Conservation (phyloP, 2,329 filamentous ascomycete species). For the Colletotrichum chrysophilum region DNA sequence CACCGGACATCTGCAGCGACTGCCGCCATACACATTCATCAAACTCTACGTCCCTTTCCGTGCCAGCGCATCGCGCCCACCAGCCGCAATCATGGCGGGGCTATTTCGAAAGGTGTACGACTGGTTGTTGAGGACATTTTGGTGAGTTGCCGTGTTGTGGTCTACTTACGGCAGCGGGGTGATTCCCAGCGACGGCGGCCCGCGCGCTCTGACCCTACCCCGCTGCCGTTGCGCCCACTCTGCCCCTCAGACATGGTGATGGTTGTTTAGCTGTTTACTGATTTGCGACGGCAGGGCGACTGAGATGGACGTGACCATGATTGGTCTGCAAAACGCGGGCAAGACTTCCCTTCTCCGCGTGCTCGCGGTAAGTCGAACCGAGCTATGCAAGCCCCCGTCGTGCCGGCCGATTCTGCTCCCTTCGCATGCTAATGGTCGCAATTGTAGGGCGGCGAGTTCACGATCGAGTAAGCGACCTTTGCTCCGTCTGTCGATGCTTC, state of each 20-base stretch:
- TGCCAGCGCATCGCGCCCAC: conserved; percentile 24
- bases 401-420: conserved; percentile 3
- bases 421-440: conserved; percentile 38
- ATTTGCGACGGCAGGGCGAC: conserved; percentile 74
- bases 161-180: conserved; percentile 1
- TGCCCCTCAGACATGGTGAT: background rate
- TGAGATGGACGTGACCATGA: conserved; percentile 99
- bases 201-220: conserved; percentile 10
- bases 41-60: background rate
- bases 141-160: conserved; percentile 63
- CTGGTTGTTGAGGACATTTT: conserved; percentile 97
- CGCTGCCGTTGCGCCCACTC: conserved; percentile 6
- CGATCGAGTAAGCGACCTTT: conserved; percentile 82
- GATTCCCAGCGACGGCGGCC: conserved; percentile 2
- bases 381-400: conserved; percentile 21
- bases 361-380: conserved; percentile 76
- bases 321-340: conserved; percentile 96
- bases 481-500: background rate
- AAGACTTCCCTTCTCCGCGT: conserved; percentile 96
- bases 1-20: background rate
- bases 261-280: conserved; percentile 16
- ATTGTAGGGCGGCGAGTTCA: conserved; percentile 91
- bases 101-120: conserved; percentile 96
- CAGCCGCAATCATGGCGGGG: conserved; percentile 73
- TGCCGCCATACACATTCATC: background rate